Evolutionary conservation across 2,329 filamentous ascomycete genomes (phyloP), one percentile per base, ranked within the genome.

Genomic region (Fusarium virguliforme): DNA sequence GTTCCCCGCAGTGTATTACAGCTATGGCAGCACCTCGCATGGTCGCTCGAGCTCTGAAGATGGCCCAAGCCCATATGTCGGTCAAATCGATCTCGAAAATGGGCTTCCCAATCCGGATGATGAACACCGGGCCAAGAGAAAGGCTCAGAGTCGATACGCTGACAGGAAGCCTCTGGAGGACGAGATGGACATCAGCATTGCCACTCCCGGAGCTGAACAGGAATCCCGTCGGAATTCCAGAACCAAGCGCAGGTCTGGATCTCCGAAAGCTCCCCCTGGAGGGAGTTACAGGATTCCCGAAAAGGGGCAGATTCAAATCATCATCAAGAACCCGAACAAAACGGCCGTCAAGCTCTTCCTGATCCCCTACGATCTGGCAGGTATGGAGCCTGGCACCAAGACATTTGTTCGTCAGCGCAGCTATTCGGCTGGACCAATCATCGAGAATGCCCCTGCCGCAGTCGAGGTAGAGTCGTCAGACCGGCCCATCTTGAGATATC

Each of bases 321-420:
- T 99, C 68, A 94, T 99, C 79, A 98, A 98, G 80, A 99, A 98
- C 76, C 95, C 95, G 15, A 97, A 98, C 83, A 98, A 98, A 79
- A 98, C 96, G 4, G 96, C 96, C 1, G 95, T 98, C 60, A 98
- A 99, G 80, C 85, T 99, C 1, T 98, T 98, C 74, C 86, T 98
- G 26, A 90, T 99, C 3, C 96, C 95, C 0, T 99, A 98, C 75
- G 94, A 98, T 78, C 85, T 99, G 1, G 87, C 90, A 1, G 95
- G 94, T 57, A 99, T 99, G 95, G 92, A 96, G 68, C 89, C 94
- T 0, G 94, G 94, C 0, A 97, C 94, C 15, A 98, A 98, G 81
- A 99, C 96, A 0, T 98, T 98, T 75, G 92, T 99, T 67, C 90
- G 96, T 32, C 96, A 99, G 81, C 91, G 96, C 66, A 96, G 93